Conservation (phyloP, 2,329 filamentous ascomycete genomes). For the Talaromyces albobiverticillius region DNA sequence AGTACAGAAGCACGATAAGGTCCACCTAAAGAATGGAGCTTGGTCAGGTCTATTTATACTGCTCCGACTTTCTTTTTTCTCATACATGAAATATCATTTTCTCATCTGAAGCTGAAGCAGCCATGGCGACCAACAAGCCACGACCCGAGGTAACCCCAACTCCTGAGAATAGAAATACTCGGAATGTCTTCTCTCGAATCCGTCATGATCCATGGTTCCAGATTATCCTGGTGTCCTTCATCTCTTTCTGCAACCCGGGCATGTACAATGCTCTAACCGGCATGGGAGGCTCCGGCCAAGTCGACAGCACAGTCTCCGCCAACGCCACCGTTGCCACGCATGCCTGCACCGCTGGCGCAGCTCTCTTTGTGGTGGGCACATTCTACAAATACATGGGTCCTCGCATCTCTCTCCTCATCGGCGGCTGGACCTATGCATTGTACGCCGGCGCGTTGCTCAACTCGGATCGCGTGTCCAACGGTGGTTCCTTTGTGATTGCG, state of each 20-base stretch:
- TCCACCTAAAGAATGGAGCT: too few relatives aligned
- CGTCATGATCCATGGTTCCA: constrained; percentile 44
- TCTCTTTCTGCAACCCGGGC: constrained; percentile 50
- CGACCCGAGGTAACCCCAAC: not conserved
- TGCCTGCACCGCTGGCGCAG: constrained; percentile 31
- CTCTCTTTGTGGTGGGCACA: constrained; percentile 33
- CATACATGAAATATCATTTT: too few relatives aligned
- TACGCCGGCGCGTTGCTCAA: constrained; percentile 31
- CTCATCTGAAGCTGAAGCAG: too few relatives aligned
- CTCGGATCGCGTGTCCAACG: constrained; percentile 31
- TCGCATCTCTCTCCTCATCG: constrained; percentile 32
- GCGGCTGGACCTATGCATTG: constrained; percentile 37
- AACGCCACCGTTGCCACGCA: constrained; percentile 38
- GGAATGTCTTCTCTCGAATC: not conserved
- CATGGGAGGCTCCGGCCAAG: constrained; percentile 37
- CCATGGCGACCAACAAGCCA: not conserved
- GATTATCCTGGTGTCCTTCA: constrained; percentile 48
- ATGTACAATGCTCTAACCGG: constrained; percentile 41
- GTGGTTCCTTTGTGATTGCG: constrained; percentile 36
- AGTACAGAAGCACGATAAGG: too few relatives aligned
- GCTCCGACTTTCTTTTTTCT: too few relatives aligned
- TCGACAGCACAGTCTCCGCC: constrained; percentile 35
- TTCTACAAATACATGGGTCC: constrained; percentile 34
- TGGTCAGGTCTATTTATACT: too few relatives aligned
- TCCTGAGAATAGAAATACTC: too few relatives aligned